phyloP scores from a whole-genome alignment of 2,329 filamentous ascomycete species.

The Penicillium sp. region DNA sequence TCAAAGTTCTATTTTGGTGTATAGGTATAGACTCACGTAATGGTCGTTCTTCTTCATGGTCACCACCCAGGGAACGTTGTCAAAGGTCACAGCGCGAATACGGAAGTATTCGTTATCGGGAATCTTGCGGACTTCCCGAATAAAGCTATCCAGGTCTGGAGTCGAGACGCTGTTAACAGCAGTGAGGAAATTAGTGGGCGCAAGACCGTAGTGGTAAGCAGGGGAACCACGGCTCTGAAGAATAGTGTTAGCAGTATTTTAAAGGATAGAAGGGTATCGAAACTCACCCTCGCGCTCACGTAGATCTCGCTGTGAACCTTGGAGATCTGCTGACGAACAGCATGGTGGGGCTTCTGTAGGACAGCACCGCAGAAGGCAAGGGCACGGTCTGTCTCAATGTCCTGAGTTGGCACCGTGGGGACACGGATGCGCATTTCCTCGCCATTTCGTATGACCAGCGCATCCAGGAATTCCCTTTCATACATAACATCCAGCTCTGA shows the following conservation, averaged over 20 bases:
- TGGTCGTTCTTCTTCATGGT: constrained; percentile 99
- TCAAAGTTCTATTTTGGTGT: neutral
- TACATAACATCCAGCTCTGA: constrained; percentile 96
- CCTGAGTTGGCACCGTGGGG: constrained; percentile 75
- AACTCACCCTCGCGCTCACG: constrained; percentile 63
- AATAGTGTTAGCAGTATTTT: constrained; percentile 8
- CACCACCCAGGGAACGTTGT: constrained; percentile 97
- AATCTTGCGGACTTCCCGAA: constrained; percentile 73
- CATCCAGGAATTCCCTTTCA: constrained; percentile 70
- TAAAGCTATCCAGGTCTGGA: constrained; percentile 69
- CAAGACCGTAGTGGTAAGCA: constrained; percentile 79
- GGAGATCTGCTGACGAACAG: constrained; percentile 92
- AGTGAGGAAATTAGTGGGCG: constrained; percentile 94
- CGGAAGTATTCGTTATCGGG: constrained; percentile 97
- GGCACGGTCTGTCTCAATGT: constrained; percentile 84
- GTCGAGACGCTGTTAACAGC: constrained; percentile 86
- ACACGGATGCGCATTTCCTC: constrained; percentile 68
- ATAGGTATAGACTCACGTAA: constrained; percentile 48
- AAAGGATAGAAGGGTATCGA: neutral
- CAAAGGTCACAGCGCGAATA: constrained; percentile 92
- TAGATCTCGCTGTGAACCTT: constrained; percentile 95
- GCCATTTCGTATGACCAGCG: constrained; percentile 76
- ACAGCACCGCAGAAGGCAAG: constrained; percentile 93
- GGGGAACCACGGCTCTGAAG: constrained; percentile 63
- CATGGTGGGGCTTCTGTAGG: constrained; percentile 85